These are phyloP conservation scores for Leishmania lainsoni DNA, from an alignment of 208 protist genomes.

Conservation along the genomic window DNA sequence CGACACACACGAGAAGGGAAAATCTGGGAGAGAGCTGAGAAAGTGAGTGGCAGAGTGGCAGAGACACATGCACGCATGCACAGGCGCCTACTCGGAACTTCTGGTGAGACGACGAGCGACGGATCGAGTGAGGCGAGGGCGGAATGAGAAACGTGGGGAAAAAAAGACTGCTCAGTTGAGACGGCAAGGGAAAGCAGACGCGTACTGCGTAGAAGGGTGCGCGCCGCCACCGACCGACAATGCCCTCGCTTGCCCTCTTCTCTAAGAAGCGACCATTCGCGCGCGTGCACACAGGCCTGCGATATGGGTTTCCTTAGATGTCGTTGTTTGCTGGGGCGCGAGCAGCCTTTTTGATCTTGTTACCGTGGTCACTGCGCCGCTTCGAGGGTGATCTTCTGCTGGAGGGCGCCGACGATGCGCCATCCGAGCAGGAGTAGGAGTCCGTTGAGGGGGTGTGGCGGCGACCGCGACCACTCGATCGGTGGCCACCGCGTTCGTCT, in stretches of 20 bases:
- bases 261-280: background rate
- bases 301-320: background rate
- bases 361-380: slow-evolving; percentile 9
- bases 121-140: background rate
- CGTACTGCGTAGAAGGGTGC: too few species aligned
- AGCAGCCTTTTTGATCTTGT: background rate
- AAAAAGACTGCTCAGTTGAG: background rate
- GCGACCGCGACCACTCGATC: slow-evolving; percentile 4
- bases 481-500: slow-evolving; percentile 10
- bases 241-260: background rate
- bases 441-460: slow-evolving; percentile 12
- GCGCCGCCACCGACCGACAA: background rate
- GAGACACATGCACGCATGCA: background rate
- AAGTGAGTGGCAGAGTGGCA: background rate
- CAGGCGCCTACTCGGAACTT: background rate
- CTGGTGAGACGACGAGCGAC: background rate
- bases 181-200: background rate
- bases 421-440: slow-evolving; percentile 9
- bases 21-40: background rate
- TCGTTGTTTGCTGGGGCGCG: background rate
- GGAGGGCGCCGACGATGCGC: background rate
- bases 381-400: background rate
- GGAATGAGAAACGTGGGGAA: background rate
- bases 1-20: background rate
- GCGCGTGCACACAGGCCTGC: background rate